Evolutionary conservation across 148 eudicot species (phyloP).

Genomic region (Suaeda aralocaspica): DNA sequence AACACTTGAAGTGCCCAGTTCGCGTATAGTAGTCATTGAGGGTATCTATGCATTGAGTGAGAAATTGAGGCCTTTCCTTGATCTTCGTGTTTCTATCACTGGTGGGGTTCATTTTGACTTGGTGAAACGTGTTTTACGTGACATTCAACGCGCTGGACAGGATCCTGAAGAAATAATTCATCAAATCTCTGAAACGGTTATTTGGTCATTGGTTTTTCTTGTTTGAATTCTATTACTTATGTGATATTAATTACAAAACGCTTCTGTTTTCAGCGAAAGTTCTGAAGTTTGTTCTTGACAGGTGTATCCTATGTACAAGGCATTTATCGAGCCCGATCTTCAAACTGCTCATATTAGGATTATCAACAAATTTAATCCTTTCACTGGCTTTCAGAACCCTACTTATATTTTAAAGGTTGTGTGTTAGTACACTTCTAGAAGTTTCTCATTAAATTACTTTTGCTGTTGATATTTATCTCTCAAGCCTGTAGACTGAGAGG

Average conservation of each 20-base stretch:
- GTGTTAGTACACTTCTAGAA: neutral
- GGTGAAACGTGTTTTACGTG: constrained; percentile 90
- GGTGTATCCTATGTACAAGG: constrained; percentile 99
- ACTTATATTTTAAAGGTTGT: constrained; percentile 85
- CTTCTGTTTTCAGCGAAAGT: constrained; percentile 1
- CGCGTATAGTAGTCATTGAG: constrained; percentile 82
- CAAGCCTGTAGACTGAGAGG: constrained; percentile 35
- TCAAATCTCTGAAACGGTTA: constrained; percentile 93
- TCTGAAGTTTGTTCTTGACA: constrained; percentile 33
- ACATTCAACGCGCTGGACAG: constrained; percentile 96
- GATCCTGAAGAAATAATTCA: constrained; percentile 99
- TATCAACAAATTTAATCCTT: constrained; percentile 84
- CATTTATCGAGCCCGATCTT: constrained; percentile 93
- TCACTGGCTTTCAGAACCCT: constrained; percentile 91
- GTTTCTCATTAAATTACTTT: neutral
- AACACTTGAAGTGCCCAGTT: constrained; percentile 80
- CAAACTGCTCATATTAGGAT: constrained; percentile 93
- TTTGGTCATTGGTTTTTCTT: neutral
- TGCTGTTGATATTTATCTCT: constrained; percentile 3
- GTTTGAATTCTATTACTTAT: constrained; percentile 5
- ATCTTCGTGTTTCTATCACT: constrained; percentile 96
- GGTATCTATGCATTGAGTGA: constrained; percentile 97
- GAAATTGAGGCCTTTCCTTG: constrained; percentile 74
- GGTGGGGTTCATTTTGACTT: constrained; percentile 98
- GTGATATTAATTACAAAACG: neutral